Evolutionary conservation across 305 asterid species (phyloP).

Genomic region (Fraxinus albicans): DNA sequence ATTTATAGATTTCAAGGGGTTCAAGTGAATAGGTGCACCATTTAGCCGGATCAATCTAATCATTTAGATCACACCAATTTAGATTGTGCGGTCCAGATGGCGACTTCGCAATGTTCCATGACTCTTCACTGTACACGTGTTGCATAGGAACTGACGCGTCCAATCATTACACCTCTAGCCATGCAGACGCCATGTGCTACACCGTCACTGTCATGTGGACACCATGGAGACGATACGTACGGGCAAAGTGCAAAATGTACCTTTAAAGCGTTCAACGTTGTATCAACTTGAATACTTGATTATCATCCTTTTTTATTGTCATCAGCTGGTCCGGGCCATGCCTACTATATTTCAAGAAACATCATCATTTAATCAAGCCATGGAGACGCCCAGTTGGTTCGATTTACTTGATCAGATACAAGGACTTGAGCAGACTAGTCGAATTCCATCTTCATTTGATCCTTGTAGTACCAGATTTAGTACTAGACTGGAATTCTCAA

Average conservation of each 20-base stretch:
- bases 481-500: neutral
- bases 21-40: neutral
- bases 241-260: neutral
- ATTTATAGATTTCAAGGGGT: neutral
- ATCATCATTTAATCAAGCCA: no score
- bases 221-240: neutral
- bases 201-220: neutral
- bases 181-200: neutral
- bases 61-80: neutral
- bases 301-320: neutral
- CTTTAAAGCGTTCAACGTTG: neutral
- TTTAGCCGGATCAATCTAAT: neutral
- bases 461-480: neutral
- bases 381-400: neutral
- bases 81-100: neutral
- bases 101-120: neutral
- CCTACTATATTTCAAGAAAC: neutral
- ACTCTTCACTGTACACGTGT: neutral
- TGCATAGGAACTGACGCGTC: neutral
- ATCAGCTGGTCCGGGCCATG: neutral
- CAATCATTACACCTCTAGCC: neutral
- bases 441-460: neutral
- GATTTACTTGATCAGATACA: neutral
- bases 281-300: neutral
- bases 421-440: neutral